Base-by-base conservation (phyloP, 148 eudicot species). In the Camellia granthamiana region DNA sequence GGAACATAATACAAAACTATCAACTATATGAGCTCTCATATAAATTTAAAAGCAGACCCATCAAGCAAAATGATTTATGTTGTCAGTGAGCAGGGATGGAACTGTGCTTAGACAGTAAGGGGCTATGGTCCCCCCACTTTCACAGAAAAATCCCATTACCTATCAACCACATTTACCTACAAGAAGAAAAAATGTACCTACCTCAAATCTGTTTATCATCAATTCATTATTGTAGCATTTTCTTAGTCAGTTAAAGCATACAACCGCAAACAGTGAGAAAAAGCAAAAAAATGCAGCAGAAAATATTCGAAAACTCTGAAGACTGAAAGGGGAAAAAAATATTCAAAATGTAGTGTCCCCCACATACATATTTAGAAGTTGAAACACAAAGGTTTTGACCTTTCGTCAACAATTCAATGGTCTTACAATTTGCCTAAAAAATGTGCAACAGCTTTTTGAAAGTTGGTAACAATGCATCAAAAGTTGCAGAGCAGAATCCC, bases 61-160 rank as follows among this genome's bases (percentile, higher is more conserved):
- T 47, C 30, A 71, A 49, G 41, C 42, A 71, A 49, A 16, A 46
- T 71, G 58, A 71, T 49, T 49, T 54, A 49, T 71, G 74, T 69
- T 43, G 49, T 12, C 3, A 69, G 19, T 15, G 72, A 69, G 72
- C 15, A 42, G 38, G 38, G 38, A 30, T 30, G 38, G 38, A 1
- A 30, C 38, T 30, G 38, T 30, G 38, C 38, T 23, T 23, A 23
- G 38, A 30, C 38, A 30, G 38, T 30, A 30, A 1, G 38, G 38
- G 38, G 38, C 38, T 30, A 30, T 30, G 38, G 38, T 30, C 38
- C 38, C 38, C 38, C 38, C 38, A 30, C 38, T 30, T 30, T 30
- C 38, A 30, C 38, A 30, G 38, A 30, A 30, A 30, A 30, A 30
- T 30, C 38, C 38, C 38, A 1, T 30, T 30, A 30, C 38, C 38